phyloP scores from a whole-genome alignment of 352 stramenopile genomes.

The Globisporangium abappressorium region DNA sequence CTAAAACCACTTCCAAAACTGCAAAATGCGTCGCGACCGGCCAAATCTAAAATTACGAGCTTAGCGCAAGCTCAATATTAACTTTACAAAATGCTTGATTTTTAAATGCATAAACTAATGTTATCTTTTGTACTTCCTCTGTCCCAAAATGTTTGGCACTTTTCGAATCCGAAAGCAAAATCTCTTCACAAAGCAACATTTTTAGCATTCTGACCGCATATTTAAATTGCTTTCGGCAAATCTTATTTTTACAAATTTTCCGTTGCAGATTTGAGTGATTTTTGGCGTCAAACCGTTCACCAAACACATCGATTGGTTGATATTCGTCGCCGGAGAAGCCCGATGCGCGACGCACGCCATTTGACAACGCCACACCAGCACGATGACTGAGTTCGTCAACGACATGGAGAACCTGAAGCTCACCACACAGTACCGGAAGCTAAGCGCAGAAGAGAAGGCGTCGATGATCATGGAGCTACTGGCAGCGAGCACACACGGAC shows the following conservation, averaged over 20 bases:
- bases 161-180: slow-evolving; percentile 10
- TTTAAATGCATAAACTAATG: too few relatives aligned
- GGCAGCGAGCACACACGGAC: too few relatives aligned
- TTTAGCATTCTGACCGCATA: slow-evolving; percentile 10
- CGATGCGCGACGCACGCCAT: slow-evolving; percentile 9
- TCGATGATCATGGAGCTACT: too few relatives aligned
- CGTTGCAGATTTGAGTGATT: slow-evolving; percentile 11
- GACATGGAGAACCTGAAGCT: too few relatives aligned
- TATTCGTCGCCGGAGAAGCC: slow-evolving; percentile 11
- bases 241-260: slow-evolving; percentile 15
- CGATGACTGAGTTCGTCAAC: slow-evolving; percentile 12
- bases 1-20: too few relatives aligned
- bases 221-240: slow-evolving; percentile 14
- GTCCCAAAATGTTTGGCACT: slow-evolving; percentile 14
- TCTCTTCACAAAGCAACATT: slow-evolving; percentile 13
- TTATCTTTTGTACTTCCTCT: background rate
- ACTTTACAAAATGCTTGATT: too few relatives aligned
- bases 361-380: slow-evolving; percentile 7
- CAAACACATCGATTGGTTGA: slow-evolving; percentile 13
- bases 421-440: too few relatives aligned
- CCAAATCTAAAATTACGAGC: too few relatives aligned
- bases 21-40: too few relatives aligned
- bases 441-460: too few relatives aligned
- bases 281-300: slow-evolving; percentile 8
- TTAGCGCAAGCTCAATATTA: too few relatives aligned